Evolutionary conservation across 1,284 basidiomycete species (phyloP).

Genomic region (Heterobasidion parviporum): DNA sequence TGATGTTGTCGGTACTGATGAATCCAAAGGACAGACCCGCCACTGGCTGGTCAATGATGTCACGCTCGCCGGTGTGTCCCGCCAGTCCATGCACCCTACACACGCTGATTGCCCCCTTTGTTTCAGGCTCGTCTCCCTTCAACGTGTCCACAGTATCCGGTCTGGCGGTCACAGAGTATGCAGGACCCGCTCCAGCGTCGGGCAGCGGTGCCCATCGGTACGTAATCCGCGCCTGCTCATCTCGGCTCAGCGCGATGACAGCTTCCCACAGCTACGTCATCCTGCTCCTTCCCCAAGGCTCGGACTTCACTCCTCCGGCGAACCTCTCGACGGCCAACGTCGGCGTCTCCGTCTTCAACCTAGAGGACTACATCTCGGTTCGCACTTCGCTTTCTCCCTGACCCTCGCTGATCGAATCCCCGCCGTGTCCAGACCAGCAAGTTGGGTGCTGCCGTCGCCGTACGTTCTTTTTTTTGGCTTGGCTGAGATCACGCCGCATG

Average conservation of each 20-base stretch:
- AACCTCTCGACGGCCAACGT: slow-evolving; percentile 42
- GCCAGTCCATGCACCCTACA: neutral
- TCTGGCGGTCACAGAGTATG: slow-evolving; percentile 59
- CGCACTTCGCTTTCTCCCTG: slow-evolving; percentile 7
- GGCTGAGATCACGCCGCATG: slow-evolving; percentile 5
- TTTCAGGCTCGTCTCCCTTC: slow-evolving; percentile 7
- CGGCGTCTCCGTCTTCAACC: slow-evolving; percentile 43
- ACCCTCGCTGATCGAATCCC: slow-evolving; percentile 2
- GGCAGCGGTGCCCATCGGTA: slow-evolving; percentile 69
- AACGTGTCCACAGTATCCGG: slow-evolving; percentile 39
- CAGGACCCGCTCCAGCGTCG: slow-evolving; percentile 60
- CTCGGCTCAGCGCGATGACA: neutral
- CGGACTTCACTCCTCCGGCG: slow-evolving; percentile 51
- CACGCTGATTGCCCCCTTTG: neutral
- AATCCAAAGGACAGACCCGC: slow-evolving; percentile 48
- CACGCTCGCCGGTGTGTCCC: slow-evolving; percentile 32
- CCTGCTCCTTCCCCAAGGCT: slow-evolving; percentile 55
- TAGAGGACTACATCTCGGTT: slow-evolving; percentile 44
- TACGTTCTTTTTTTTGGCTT: slow-evolving; percentile 22
- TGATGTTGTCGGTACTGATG: slow-evolving; percentile 47
- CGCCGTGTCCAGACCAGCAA: slow-evolving; percentile 31
- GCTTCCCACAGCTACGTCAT: slow-evolving; percentile 49
- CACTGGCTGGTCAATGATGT: slow-evolving; percentile 79
- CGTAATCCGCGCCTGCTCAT: slow-evolving; percentile 8
- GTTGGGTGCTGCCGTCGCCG: slow-evolving; percentile 52